These are phyloP conservation scores for Lineolata rhizophorae DNA, from an alignment of 495 filamentous ascomycete species.

Conservation along the genomic window DNA sequence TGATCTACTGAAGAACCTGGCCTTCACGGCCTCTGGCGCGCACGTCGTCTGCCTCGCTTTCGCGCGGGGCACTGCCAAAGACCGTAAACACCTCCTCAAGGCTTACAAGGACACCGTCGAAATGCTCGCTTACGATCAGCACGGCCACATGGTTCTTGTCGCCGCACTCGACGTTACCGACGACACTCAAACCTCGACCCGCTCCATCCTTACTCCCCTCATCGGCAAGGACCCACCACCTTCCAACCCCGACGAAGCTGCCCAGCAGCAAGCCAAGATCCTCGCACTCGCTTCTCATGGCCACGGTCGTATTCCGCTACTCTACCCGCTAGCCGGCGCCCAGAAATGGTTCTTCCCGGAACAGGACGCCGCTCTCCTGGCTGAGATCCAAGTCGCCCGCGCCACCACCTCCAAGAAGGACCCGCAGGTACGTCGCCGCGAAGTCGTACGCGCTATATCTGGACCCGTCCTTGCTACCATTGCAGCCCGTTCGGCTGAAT, in stretches of 20 bases:
- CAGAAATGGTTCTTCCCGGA: constrained; percentile 44
- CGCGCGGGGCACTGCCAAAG: constrained; percentile 71
- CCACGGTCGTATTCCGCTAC: constrained; percentile 51
- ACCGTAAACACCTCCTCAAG: constrained; percentile 70
- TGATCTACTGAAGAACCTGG: constrained; percentile 78
- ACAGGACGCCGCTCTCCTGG: constrained; percentile 14
- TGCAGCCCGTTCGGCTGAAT: constrained; percentile 34
- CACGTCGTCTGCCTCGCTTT: constrained; percentile 60
- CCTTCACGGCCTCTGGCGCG: constrained; percentile 79
- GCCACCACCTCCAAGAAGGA: constrained; percentile 60
- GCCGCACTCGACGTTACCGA: constrained; percentile 78
- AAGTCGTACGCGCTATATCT: constrained; percentile 48
- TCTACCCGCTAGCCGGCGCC: constrained; percentile 63
- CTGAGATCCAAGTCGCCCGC: constrained; percentile 33
- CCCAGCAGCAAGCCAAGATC: constrained; percentile 29
- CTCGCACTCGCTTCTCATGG: constrained; percentile 39
- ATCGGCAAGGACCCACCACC: constrained; percentile 25
- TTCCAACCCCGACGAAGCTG: constrained; percentile 22
- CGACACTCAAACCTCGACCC: constrained; percentile 73
- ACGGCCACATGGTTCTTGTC: constrained; percentile 65
- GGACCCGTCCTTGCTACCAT: constrained; percentile 49
- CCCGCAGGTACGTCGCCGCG: constrained; percentile 45
- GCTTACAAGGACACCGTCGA: constrained; percentile 71
- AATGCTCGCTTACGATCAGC: constrained; percentile 51
- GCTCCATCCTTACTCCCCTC: constrained; percentile 65